Conservation (phyloP, 177 flowering plant genomes). For the Tripterygium wilfordii region DNA sequence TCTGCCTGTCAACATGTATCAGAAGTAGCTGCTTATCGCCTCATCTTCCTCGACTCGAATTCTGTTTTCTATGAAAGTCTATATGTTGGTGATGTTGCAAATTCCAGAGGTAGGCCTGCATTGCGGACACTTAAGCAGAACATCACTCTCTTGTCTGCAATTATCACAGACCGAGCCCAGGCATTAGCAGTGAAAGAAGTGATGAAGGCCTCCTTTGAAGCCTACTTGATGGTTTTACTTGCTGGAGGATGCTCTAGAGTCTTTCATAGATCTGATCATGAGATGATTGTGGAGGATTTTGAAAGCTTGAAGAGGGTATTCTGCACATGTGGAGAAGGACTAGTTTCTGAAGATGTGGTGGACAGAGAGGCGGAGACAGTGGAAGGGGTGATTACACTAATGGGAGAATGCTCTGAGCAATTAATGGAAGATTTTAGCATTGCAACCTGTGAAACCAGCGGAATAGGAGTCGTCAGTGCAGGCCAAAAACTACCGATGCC, state of each 20-base stretch:
- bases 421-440: slow-evolving; percentile 78
- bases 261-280: slow-evolving; percentile 52
- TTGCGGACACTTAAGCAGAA: slow-evolving; percentile 73
- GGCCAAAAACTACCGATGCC: slow-evolving; percentile 82
- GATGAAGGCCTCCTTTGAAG: slow-evolving; percentile 83
- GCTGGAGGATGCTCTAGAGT: slow-evolving; percentile 70
- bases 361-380: slow-evolving; percentile 45
- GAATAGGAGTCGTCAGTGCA: slow-evolving; percentile 35
- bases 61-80: slow-evolving; percentile 63
- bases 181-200: slow-evolving; percentile 71
- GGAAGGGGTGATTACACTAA: slow-evolving; percentile 48
- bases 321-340: slow-evolving; percentile 55
- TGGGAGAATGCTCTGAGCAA: slow-evolving; percentile 62
- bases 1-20: slow-evolving; percentile 59
- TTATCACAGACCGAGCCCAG: slow-evolving; percentile 62
- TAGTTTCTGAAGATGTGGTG: slow-evolving; percentile 48
- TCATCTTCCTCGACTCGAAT: slow-evolving; percentile 74
- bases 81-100: slow-evolving; percentile 50
- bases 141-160: slow-evolving; percentile 58
- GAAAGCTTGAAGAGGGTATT: slow-evolving; percentile 60
- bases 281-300: slow-evolving; percentile 76
- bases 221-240: slow-evolving; percentile 76
- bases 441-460: slow-evolving; percentile 65
- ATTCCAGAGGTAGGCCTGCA: slow-evolving; percentile 65
- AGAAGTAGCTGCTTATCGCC: slow-evolving; percentile 82